Percentiles rank a stretch among this genome's conserved stretches.
phyloP scores from a whole-genome alignment of 169 alveolate genomes.

The Sarcocystis neurona region DNA sequence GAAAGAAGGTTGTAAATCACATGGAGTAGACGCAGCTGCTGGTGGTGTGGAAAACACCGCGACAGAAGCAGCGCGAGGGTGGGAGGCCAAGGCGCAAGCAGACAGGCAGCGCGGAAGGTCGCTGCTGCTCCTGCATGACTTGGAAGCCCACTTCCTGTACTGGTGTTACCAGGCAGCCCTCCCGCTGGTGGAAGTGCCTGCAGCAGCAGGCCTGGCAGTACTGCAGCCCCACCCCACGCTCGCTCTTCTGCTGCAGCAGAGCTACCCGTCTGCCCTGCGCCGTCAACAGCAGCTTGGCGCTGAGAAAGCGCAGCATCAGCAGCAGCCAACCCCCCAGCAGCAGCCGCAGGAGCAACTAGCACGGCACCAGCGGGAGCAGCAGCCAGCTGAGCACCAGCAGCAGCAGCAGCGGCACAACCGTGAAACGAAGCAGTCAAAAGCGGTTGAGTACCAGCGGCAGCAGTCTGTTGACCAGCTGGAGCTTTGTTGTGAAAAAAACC shows the following conservation, averaged over 20 bases:
- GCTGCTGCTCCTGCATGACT: constrained; percentile 43
- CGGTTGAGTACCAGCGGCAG: too few relatives aligned
- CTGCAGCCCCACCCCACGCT: constrained; percentile 40
- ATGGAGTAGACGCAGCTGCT: too few relatives aligned
- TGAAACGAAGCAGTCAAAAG: too few relatives aligned
- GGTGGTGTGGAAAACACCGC: too few relatives aligned
- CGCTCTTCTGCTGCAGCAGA: constrained; percentile 17
- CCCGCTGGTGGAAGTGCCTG: constrained; percentile 9
- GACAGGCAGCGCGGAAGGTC: not conserved
- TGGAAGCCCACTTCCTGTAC: constrained; percentile 51
- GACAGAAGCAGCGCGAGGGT: too few relatives aligned
- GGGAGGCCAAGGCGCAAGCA: not conserved
- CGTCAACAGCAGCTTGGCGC: not conserved
- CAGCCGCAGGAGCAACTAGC: not conserved
- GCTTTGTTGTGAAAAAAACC: too few relatives aligned
- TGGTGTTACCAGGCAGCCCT: not conserved
- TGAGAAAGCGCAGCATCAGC: not conserved
- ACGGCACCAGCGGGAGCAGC: not conserved
- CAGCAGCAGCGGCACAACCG: constrained; percentile 20
- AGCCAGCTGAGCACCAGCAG: not conserved
- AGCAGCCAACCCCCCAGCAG: not conserved
- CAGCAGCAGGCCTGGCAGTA: not conserved
- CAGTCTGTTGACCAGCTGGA: too few relatives aligned
- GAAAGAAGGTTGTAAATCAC: too few relatives aligned
- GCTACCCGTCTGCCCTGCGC: too few relatives aligned